These are phyloP conservation scores for Eucalyptus marginata DNA, from an alignment of 345 rosid species.

Conservation along the genomic window DNA sequence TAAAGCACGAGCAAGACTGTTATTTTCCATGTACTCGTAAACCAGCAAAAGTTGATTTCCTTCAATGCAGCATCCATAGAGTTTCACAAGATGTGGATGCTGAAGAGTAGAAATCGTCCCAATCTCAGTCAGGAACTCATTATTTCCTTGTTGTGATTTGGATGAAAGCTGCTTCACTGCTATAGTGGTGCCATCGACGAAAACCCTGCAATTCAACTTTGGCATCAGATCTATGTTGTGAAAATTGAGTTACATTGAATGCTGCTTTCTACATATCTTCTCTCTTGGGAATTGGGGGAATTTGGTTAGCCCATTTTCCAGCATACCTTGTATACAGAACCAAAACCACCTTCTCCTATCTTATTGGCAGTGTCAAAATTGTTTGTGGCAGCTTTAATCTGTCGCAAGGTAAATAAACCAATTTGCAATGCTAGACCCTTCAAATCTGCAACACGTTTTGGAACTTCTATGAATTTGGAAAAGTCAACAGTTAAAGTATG, in stretches of 20 bases:
- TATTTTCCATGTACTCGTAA: slow-evolving; percentile 9
- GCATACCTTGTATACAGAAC: slow-evolving; percentile 4
- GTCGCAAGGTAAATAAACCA: slow-evolving; percentile 1
- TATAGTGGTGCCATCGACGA: not conserved
- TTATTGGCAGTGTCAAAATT: slow-evolving; percentile 2
- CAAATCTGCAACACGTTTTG: not conserved
- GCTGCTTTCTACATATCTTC: not conserved
- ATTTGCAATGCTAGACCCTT: not conserved
- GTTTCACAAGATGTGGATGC: slow-evolving; percentile 12
- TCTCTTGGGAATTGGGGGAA: not conserved
- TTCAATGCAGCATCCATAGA: slow-evolving; percentile 11
- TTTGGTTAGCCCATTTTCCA: not conserved
- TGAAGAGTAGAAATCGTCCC: slow-evolving; percentile 6
- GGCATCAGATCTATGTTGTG: not conserved
- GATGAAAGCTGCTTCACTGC: slow-evolving; percentile 61
- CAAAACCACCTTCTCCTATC: slow-evolving; percentile 18
- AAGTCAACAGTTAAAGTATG: not conserved
- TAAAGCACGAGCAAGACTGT: not conserved
- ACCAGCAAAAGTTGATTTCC: slow-evolving; percentile 9
- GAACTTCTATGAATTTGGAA: not conserved
- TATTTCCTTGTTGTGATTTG: slow-evolving; percentile 46
- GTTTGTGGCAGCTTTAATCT: slow-evolving; percentile 9
- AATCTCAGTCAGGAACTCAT: slow-evolving; percentile 7
- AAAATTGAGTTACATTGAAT: not conserved
- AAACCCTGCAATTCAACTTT: not conserved